A percentile compares a stretch with the other conserved stretches of the same genome.
Conservation (phyloP, 1,284 basidiomycete genomes). For the Malassezia nana region DNA sequence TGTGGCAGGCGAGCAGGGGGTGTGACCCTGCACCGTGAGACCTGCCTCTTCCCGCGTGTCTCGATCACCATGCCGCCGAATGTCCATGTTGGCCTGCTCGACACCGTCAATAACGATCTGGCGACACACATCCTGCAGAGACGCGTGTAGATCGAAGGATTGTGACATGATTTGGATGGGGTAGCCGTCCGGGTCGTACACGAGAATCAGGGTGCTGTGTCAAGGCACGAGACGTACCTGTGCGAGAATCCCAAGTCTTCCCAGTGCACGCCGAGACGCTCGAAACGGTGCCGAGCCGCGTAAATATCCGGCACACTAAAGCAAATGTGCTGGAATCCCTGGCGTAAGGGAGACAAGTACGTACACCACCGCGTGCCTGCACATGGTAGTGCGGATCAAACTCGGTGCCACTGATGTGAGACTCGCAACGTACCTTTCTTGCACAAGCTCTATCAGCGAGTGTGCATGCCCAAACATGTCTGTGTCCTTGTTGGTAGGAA, state of each 20-base stretch:
- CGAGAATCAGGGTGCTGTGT: slow-evolving; percentile 15
- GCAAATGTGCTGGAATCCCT: slow-evolving; percentile 18
- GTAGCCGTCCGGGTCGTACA: slow-evolving; percentile 20
- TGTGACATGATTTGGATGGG: slow-evolving; percentile 21
- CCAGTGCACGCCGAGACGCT: slow-evolving; percentile 12
- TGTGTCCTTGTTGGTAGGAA: slow-evolving; percentile 7
- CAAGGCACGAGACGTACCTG: slow-evolving; percentile 10
- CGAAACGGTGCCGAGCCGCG: slow-evolving; percentile 15
- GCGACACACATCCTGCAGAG: slow-evolving; percentile 10
- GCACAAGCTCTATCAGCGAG: slow-evolving; percentile 13
- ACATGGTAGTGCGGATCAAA: slow-evolving; percentile 6
- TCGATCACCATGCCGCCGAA: slow-evolving; percentile 1
- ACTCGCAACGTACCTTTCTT: neutral
- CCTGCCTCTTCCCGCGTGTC: slow-evolving; percentile 12
- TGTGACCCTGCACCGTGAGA: neutral
- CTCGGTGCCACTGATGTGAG: slow-evolving; percentile 17
- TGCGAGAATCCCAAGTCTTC: slow-evolving; percentile 15
- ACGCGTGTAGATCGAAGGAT: slow-evolving; percentile 53
- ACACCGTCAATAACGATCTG: slow-evolving; percentile 7
- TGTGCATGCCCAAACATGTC: slow-evolving; percentile 3
- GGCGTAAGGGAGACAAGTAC: neutral
- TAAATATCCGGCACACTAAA: slow-evolving; percentile 19
- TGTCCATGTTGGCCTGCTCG: slow-evolving; percentile 1
- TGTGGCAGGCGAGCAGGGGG: neutral
- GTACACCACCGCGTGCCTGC: slow-evolving; percentile 1